Evolutionary conservation across 371 early-diverging fungal species (phyloP).

Genomic region (Lichtheimia ramosa): DNA sequence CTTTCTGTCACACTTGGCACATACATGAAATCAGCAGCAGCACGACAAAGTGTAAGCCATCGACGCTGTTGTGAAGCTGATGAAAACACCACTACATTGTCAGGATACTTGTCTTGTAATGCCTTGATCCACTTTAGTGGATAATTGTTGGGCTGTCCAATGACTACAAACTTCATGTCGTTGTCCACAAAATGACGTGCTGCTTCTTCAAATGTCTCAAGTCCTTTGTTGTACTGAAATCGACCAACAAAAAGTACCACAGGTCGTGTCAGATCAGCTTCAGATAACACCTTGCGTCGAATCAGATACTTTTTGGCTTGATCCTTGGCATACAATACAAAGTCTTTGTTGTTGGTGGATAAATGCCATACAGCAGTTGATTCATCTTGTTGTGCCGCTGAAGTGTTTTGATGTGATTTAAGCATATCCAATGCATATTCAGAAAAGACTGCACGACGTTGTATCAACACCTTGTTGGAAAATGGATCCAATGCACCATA

Average conservation of each 20-base stretch:
- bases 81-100: conserved; percentile 47
- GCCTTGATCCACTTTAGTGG: conserved; percentile 44
- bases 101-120: conserved; percentile 43
- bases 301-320: conserved; percentile 52
- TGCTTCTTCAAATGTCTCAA: conserved; percentile 48
- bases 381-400: neutral
- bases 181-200: conserved; percentile 36
- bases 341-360: conserved; percentile 29
- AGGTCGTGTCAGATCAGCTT: conserved; percentile 51
- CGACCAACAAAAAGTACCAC: conserved; percentile 57
- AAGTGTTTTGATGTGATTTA: conserved; percentile 18
- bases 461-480: conserved; percentile 38
- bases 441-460: conserved; percentile 46
- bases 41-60: conserved; percentile 54
- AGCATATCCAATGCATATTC: conserved; percentile 33
- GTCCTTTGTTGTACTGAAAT: conserved; percentile 54
- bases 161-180: conserved; percentile 55
- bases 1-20: conserved; percentile 56
- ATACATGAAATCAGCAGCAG: conserved; percentile 64
- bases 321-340: conserved; percentile 47
- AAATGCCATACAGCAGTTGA: conserved; percentile 27
- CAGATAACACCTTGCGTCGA: conserved; percentile 39
- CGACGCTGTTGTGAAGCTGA: conserved; percentile 50
- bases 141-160: conserved; percentile 58
- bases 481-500: conserved; percentile 57